Evolutionary conservation across 441 rosid genomes (phyloP), one percentile per base, ranked within the genome.

Genomic region (Mallotus japonicus): DNA sequence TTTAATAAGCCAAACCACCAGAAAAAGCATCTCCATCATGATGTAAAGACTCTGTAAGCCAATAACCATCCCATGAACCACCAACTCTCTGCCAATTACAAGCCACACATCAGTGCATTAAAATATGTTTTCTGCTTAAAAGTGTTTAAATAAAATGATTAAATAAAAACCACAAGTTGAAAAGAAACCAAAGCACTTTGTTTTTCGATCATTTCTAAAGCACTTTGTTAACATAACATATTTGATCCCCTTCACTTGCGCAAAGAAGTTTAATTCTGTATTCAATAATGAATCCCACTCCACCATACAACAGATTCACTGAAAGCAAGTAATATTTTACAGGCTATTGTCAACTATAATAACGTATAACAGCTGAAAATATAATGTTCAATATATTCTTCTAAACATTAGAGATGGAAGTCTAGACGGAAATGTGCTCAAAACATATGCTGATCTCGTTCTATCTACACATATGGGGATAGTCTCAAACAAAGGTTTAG

Each of bases 11-110:
- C 83, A 94, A 75, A 13, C 96, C 97, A 70, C 99, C 92, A 14
- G 92, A 69, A 78, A 94, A 92, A 51, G 86, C 86, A 83, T 92
- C 89, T 67, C 97, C 96, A 40, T 94, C 99, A 42, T 89, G 90
- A 70, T 85, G 95, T 53, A 94, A 67, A 70, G 96, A 92, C 80
- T 92, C 99, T 14, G 97, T 92, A 64, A 94, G 82, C 97, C 99
- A 92, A 81, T 92, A 94, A 59, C 97, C 99, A 76, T 94, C 99
- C 97, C 96, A 90, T 12, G 86, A 89, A 67, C 99, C 92, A n/a
- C 99, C 99, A 68, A 92, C 80, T 77, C 90, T 85, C 97, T 90
- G 88, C 81, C 82, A 70, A 60, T 28, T 72, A 75, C 24, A 77
- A 75, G 50, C 71, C 74, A 68, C 58, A 22, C 61, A 58, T 37